phyloP scores from a whole-genome alignment of 805 yeast genomes.

The Teunomyces aglyptinius region DNA sequence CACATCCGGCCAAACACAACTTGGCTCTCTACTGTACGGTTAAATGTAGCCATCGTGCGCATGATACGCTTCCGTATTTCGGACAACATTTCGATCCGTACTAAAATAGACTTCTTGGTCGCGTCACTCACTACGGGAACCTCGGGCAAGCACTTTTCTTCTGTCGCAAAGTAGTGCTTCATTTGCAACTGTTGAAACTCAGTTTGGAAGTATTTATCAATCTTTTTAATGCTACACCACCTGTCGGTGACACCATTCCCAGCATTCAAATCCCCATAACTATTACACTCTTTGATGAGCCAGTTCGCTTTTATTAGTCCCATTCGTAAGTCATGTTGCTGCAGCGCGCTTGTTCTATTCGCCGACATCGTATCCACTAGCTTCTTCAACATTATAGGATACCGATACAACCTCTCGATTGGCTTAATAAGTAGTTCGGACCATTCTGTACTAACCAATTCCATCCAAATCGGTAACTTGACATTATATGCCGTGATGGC shows the following conservation, averaged over 20 bases:
- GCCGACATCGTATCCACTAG: background rate
- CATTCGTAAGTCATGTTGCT: constrained; percentile 4
- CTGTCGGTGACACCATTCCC: background rate
- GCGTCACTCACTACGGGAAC: background rate
- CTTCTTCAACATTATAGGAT: constrained; percentile 5
- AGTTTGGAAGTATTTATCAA: background rate
- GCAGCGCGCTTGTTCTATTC: background rate
- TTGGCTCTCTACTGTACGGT: background rate
- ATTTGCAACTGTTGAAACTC: background rate
- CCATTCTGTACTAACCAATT: background rate
- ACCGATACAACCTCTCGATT: constrained; percentile 5
- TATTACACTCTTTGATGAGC: constrained; percentile 4
- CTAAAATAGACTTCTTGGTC: background rate
- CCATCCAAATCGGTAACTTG: constrained; percentile 1
- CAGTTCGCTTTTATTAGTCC: constrained; percentile 5
- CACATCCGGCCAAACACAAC: background rate
- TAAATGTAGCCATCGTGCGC: background rate
- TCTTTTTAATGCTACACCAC: background rate
- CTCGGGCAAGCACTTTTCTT: constrained; percentile 1
- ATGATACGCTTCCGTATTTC: background rate
- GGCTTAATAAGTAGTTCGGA: constrained; percentile 3
- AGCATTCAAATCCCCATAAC: constrained; percentile 3
- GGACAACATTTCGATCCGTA: background rate
- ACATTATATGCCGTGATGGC: background rate
- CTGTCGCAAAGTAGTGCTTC: background rate